Base-by-base conservation (phyloP, 768 basidiomycete species). In the Rhizopogon salebrosus region DNA sequence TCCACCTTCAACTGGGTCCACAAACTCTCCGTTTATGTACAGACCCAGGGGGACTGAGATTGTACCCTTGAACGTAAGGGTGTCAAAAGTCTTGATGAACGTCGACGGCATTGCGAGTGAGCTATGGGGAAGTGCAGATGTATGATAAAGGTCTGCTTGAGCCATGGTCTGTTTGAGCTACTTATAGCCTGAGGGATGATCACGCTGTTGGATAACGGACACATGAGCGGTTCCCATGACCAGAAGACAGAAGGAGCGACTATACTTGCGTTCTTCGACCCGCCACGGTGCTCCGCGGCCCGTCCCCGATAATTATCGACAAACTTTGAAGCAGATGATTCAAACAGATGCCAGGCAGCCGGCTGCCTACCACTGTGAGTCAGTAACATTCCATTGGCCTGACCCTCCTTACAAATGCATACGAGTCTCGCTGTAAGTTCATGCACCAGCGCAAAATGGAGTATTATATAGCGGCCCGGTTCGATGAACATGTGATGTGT, bases 21-120 rank as follows among this genome's bases (percentile, higher is more conserved):
- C 76, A 38, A 59, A 48, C 31, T 62, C 45, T 55, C 83, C 82
- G 60, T 79, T 72, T 62, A 91, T 91, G 72, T 84, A 91, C 52
- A 89, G 67, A 23, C 87, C 84, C 22, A 85, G 82, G 53, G 77
- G 72, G 55, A 87, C 63, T 3, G 70, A 68, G n/a, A 74, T 63
- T n/a, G 70, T 71, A 34, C 83, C 83, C 65, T 82, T 85, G 75
- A 72, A 86, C 51, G 71, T 61, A 22, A 73, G 71, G 18, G 77
- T 80, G 54, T 83, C 70, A 58, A 83, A 83, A n/a, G 69, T 67
- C 66, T 83, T 65, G 9, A 60, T 60, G 63, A 73, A 79, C 9
- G 67, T 70, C 35, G 63, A 51, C 6, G 75, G 65, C 75, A 75
- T 76, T 41, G 42, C 57, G 57, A 31, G 26, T 11, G 27, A 29